Conservation (phyloP, 2,329 filamentous ascomycete species). For the Lachnellula hyalina region DNA sequence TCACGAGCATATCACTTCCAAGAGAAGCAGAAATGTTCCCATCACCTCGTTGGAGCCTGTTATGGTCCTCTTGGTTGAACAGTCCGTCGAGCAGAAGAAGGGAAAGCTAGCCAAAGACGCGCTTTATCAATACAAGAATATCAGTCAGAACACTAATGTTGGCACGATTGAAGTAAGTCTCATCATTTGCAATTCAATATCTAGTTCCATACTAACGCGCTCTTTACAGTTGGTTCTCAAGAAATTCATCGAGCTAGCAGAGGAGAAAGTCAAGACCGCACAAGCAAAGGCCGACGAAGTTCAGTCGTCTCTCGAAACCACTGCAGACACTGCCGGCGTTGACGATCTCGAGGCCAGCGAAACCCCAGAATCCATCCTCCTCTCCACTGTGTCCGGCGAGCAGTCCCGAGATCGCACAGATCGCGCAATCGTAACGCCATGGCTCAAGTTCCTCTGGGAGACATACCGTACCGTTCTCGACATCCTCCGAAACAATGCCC, state of each 20-base stretch:
- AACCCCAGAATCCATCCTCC: constrained; percentile 94
- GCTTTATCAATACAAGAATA: constrained; percentile 99
- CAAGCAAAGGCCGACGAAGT: constrained; percentile 95
- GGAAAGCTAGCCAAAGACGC: constrained; percentile 98
- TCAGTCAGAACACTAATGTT: constrained; percentile 97
- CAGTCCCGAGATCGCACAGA: constrained; percentile 97
- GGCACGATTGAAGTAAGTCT: constrained; percentile 81
- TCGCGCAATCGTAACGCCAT: constrained; percentile 95
- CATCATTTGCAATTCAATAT: background rate
- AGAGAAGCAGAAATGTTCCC: constrained; percentile 94
- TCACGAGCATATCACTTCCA: constrained; percentile 98
- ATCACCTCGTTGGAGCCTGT: constrained; percentile 96
- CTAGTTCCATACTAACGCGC: constrained; percentile 9
- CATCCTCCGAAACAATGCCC: constrained; percentile 97
- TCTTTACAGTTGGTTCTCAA: constrained; percentile 73
- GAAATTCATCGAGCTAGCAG: constrained; percentile 95
- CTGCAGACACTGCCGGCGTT: constrained; percentile 65
- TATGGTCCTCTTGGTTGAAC: constrained; percentile 95
- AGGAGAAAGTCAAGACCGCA: constrained; percentile 91
- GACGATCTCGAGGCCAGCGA: constrained; percentile 96
- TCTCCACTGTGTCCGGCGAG: constrained; percentile 96
- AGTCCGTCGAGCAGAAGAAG: constrained; percentile 95
- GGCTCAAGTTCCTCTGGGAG: constrained; percentile 99
- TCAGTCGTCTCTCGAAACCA: constrained; percentile 78
- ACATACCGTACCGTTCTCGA: constrained; percentile 97